Conservation (phyloP, 768 basidiomycete genomes). For the Serendipita sp. region DNA sequence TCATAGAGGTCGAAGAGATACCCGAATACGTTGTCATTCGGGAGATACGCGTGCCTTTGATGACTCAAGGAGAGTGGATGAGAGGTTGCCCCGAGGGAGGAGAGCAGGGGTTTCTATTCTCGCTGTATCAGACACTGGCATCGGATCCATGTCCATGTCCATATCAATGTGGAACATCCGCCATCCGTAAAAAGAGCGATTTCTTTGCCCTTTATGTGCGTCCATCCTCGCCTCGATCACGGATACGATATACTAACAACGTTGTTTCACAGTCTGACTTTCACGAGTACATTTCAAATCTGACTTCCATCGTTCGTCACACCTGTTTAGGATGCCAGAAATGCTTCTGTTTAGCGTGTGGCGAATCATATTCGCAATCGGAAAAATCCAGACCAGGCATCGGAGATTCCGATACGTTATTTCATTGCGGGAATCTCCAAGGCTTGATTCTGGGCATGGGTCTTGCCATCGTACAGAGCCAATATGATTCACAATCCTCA, state of each 20-base stretch:
- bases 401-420: slow-evolving; percentile 35
- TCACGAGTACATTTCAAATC: slow-evolving; percentile 45
- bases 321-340: slow-evolving; percentile 27
- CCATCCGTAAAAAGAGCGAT: slow-evolving; percentile 50
- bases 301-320: slow-evolving; percentile 40
- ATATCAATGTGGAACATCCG: slow-evolving; percentile 48
- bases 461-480: slow-evolving; percentile 65
- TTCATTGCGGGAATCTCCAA: slow-evolving; percentile 82
- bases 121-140: slow-evolving; percentile 59
- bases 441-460: slow-evolving; percentile 86
- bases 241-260: slow-evolving; percentile 6
- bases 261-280: slow-evolving; percentile 44
- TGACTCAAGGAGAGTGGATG: slow-evolving; percentile 93
- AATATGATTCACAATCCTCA: slow-evolving; percentile 24
- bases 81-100: slow-evolving; percentile 88
- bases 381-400: slow-evolving; percentile 26
- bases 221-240: slow-evolving; percentile 14
- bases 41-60: slow-evolving; percentile 23
- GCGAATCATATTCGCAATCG: slow-evolving; percentile 38
- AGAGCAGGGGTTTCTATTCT: slow-evolving; percentile 79
- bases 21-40: slow-evolving; percentile 28
- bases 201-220: slow-evolving; percentile 76
- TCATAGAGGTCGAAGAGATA: slow-evolving; percentile 80
- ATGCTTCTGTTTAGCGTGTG: slow-evolving; percentile 50
- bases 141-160: slow-evolving; percentile 54